phyloP scores from a whole-genome alignment of 139 green algal genomes.

The Ulvella scutata region DNA sequence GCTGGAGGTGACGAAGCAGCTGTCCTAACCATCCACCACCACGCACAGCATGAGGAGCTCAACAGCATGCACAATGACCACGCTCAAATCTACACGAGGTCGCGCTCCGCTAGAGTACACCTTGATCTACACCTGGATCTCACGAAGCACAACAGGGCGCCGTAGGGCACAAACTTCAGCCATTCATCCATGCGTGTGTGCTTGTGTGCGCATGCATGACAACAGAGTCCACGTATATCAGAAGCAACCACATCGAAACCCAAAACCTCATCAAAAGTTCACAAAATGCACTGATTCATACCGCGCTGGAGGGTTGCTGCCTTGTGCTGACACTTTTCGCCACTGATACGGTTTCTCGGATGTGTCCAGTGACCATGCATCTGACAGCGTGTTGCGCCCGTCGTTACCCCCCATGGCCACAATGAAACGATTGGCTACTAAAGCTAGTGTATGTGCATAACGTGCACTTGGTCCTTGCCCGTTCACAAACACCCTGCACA shows the following conservation, averaged over 20 bases:
- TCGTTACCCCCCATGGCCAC: slow-evolving; percentile 96
- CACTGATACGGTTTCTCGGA: slow-evolving; percentile 98
- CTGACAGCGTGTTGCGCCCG: slow-evolving; percentile 69
- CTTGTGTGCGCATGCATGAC: background rate
- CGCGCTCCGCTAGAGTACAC: too few relatives aligned
- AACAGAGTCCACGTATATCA: too few relatives aligned
- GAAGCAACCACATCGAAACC: too few relatives aligned
- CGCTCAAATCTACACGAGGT: too few relatives aligned
- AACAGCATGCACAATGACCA: too few relatives aligned
- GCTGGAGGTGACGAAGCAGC: too few relatives aligned
- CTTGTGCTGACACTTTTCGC: slow-evolving; percentile 72
- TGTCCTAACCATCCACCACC: too few relatives aligned
- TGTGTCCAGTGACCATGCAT: slow-evolving; percentile 94
- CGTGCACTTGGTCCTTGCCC: slow-evolving; percentile 76
- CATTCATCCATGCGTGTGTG: background rate
- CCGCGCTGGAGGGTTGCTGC: slow-evolving; percentile 58
- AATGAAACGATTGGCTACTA: slow-evolving; percentile 95
- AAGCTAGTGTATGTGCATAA: slow-evolving; percentile 89
- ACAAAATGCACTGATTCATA: slow-evolving; percentile 17
- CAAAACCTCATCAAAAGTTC: too few relatives aligned
- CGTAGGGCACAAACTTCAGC: too few relatives aligned
- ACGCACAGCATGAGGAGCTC: too few relatives aligned
- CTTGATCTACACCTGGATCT: too few relatives aligned
- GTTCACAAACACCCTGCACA: slow-evolving; percentile 79
- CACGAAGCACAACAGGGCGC: too few relatives aligned